phyloP scores from a whole-genome alignment of 78 protist species.

The Dictyostelium intermedium region DNA sequence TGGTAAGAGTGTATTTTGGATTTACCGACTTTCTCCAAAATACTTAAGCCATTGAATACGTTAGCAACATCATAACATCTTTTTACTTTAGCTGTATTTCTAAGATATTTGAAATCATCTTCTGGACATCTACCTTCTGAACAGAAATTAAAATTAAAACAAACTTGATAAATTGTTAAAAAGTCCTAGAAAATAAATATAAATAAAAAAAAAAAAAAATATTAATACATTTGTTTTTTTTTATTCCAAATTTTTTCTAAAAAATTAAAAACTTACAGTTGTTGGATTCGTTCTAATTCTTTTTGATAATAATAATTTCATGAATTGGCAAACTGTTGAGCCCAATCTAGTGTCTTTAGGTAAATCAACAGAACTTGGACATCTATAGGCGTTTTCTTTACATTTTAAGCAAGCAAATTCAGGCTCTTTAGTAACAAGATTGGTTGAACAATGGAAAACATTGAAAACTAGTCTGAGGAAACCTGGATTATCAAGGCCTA shows the following conservation, averaged over 20 bases:
- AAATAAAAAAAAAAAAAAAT: no score
- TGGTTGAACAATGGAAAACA: neutral
- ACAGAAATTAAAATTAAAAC: neutral
- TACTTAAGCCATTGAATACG: neutral
- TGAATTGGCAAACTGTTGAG: neutral
- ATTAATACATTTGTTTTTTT: no score
- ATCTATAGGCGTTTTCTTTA: neutral
- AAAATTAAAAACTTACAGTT: neutral
- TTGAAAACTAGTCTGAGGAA: neutral
- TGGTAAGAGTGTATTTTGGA: neutral
- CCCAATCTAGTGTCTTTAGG: neutral
- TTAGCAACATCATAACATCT: slow-evolving; percentile 11
- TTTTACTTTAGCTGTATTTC: neutral
- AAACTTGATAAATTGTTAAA: neutral
- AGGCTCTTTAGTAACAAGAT: neutral
- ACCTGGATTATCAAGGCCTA: neutral
- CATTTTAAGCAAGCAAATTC: neutral
- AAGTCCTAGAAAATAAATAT: neutral
- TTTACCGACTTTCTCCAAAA: neutral
- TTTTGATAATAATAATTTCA: slow-evolving; percentile 4
- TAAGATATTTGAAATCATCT: neutral
- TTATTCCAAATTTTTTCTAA: no score
- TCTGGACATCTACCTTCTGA: slow-evolving; percentile 2
- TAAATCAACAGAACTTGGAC: neutral
- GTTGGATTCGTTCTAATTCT: neutral